Evolutionary conservation across 139 green algal genomes (phyloP).

Genomic region (Closterium sp.): DNA sequence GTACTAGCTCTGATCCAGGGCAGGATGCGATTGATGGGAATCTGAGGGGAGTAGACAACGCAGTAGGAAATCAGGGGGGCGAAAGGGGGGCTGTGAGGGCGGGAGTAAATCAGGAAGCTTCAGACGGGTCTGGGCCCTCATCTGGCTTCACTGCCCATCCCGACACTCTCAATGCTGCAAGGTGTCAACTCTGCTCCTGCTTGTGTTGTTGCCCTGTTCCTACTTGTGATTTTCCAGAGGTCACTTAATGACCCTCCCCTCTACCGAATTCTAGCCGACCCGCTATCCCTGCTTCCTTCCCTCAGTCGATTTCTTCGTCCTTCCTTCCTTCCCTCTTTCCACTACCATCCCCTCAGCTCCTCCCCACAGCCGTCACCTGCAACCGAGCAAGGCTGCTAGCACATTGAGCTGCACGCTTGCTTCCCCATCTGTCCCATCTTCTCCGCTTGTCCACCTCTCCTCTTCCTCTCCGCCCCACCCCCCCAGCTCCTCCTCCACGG

Average conservation of each 20-base stretch:
- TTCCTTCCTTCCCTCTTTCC: no score
- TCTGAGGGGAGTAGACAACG: neutral
- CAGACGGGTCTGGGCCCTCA: neutral
- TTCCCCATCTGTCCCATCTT: no score
- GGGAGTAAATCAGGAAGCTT: neutral
- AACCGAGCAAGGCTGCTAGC: neutral
- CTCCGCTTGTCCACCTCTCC: neutral
- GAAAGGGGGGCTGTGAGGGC: no score
- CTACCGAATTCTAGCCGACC: no score
- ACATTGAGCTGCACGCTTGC: neutral
- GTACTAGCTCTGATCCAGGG: no score
- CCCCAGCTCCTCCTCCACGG: neutral
- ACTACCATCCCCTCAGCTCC: no score
- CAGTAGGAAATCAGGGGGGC: neutral
- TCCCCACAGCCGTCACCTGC: neutral
- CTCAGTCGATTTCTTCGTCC: no score
- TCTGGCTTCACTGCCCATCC: neutral
- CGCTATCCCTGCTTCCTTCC: no score
- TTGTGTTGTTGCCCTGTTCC: no score
- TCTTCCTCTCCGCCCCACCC: neutral
- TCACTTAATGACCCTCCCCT: no score
- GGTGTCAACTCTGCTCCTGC: neutral
- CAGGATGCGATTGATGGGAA: no score
- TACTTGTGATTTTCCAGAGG: no score
- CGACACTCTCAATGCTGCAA: neutral